Percentiles rank a stretch among this genome's conserved stretches.
Conservation (phyloP, 2,329 filamentous ascomycete species). For the Colletotrichum filicis region DNA sequence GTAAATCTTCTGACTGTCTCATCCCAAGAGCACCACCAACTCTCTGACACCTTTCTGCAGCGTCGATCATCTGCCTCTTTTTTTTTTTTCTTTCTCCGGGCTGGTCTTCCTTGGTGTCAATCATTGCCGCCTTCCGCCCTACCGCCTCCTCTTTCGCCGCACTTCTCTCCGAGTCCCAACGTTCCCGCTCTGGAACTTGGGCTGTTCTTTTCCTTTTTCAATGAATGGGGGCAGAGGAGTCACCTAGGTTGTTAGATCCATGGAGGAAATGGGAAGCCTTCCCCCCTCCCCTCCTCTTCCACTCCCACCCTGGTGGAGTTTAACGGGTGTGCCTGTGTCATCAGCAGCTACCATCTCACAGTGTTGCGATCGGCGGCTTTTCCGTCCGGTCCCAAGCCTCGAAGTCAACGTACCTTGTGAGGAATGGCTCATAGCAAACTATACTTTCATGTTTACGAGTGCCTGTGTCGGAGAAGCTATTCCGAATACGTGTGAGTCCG, state of each 20-base stretch:
- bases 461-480: neutral
- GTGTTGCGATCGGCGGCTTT: slow-evolving; percentile 13
- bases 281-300: neutral
- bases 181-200: neutral
- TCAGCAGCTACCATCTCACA: slow-evolving; percentile 19
- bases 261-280: neutral
- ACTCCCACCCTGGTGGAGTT: neutral
- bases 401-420: neutral
- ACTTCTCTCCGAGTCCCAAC: neutral
- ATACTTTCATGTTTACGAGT: neutral
- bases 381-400: slow-evolving; percentile 29
- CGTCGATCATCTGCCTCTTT: slow-evolving; percentile 21
- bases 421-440: slow-evolving; percentile 10
- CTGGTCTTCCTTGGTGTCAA: neutral
- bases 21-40: slow-evolving; percentile 7
- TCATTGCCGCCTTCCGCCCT: neutral
- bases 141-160: neutral
- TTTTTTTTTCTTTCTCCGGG: neutral
- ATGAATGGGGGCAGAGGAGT: neutral
- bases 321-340: slow-evolving; percentile 8
- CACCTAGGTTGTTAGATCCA: too few relatives aligned
- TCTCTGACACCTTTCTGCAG: slow-evolving; percentile 26
- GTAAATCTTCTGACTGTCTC: slow-evolving; percentile 28
- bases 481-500: neutral
- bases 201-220: neutral